Percentiles rank a stretch among this genome's conserved stretches.
Evolutionary conservation across 2,329 filamentous ascomycete species (phyloP).

Genomic region (Claviceps sp.): DNA sequence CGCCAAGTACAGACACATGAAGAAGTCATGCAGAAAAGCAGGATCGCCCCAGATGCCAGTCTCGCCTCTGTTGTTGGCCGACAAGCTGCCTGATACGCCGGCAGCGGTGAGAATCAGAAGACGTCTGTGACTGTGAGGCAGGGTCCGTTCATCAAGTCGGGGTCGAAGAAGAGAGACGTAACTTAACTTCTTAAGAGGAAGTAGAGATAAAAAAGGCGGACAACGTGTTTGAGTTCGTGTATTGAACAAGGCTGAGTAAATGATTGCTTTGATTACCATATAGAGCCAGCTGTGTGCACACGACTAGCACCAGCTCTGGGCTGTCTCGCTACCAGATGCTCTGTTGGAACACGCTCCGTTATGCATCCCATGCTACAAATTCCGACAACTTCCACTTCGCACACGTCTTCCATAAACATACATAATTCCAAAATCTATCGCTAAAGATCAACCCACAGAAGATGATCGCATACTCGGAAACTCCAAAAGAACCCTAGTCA

Average conservation of each 20-base stretch:
- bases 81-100: neutral
- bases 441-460: neutral
- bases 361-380: neutral
- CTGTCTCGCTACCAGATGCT: neutral
- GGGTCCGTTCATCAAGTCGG: neutral
- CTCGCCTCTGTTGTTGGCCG: neutral
- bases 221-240: neutral
- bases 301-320: neutral
- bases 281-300: neutral
- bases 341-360: neutral
- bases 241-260: too few relatives aligned
- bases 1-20: constrained; percentile 19
- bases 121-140: neutral
- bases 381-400: neutral
- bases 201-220: neutral
- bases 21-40: constrained; percentile 20
- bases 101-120: too few relatives aligned
- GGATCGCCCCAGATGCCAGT: constrained; percentile 8
- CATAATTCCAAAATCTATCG: neutral
- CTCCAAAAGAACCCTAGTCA: neutral
- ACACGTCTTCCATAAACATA: neutral
- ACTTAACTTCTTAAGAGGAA: neutral
- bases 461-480: neutral
- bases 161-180: neutral
- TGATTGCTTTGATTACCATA: neutral